These are phyloP conservation scores for Protomyces arabidopsidicola DNA, from an alignment of 1,139 yeast genomes.

Conservation along the genomic window DNA sequence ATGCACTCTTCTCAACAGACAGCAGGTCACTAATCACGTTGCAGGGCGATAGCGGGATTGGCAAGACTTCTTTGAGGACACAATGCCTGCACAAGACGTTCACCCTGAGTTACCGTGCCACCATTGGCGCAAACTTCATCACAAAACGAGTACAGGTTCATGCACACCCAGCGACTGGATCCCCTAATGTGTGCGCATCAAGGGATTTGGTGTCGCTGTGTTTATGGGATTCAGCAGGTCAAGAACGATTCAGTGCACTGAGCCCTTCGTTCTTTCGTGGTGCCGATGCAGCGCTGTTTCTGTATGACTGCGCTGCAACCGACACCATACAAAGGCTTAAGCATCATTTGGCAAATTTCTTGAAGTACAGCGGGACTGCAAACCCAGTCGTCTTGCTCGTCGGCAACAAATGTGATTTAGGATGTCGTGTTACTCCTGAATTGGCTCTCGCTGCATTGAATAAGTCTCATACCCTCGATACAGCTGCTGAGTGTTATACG, in stretches of 20 bases:
- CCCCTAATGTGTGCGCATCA: neutral
- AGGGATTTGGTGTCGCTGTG: slow-evolving; percentile 45
- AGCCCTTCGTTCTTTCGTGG: slow-evolving; percentile 59
- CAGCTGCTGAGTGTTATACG: neutral
- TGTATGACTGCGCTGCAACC: slow-evolving; percentile 55
- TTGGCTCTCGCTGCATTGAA: neutral
- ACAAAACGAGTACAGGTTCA: slow-evolving; percentile 14
- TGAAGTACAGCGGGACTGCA: slow-evolving; percentile 50
- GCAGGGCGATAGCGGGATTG: slow-evolving; percentile 23
- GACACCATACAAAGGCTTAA: slow-evolving; percentile 49
- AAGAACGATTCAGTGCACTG: slow-evolving; percentile 58
- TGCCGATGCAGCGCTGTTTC: slow-evolving; percentile 54
- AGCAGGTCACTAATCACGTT: neutral
- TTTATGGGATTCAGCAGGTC: slow-evolving; percentile 67
- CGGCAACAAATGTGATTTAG: slow-evolving; percentile 51
- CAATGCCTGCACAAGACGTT: slow-evolving; percentile 19
- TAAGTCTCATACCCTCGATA: neutral
- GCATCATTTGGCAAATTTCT: slow-evolving; percentile 52
- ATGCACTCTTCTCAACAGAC: neutral
- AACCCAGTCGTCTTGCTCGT: slow-evolving; percentile 52
- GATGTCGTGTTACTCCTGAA: neutral
- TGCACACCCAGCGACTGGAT: neutral
- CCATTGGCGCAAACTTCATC: slow-evolving; percentile 26
- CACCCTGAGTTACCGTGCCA: slow-evolving; percentile 15
- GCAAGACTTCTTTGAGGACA: slow-evolving; percentile 17